Evolutionary conservation across 75 land plant genomes (phyloP).

Genomic region (Selaginella tamariscina): DNA sequence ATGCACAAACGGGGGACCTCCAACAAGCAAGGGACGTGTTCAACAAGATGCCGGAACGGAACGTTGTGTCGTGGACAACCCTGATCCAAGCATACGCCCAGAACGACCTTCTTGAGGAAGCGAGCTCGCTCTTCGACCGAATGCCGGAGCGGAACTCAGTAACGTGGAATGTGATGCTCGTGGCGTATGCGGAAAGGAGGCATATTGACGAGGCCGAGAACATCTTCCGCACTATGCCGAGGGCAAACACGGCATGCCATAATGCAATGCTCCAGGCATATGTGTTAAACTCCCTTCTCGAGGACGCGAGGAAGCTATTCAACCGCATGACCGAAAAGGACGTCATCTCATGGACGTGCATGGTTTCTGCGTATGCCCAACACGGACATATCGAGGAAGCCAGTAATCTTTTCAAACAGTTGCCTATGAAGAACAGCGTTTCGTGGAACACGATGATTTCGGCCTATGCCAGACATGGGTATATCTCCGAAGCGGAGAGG

Average conservation of each 20-base stretch:
- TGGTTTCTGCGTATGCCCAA: neutral
- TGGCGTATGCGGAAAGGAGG: neutral
- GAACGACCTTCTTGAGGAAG: neutral
- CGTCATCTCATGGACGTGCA: neutral
- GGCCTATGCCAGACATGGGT: neutral
- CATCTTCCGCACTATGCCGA: neutral
- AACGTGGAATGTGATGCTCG: conserved; percentile 1
- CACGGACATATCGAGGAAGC: neutral
- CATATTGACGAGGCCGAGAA: neutral
- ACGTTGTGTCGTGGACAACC: conserved; percentile 1
- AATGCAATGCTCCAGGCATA: neutral
- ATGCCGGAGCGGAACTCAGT: neutral
- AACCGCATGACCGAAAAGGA: neutral
- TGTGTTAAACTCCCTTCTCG: neutral
- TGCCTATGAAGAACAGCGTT: neutral
- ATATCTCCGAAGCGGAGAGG: neutral
- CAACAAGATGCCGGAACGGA: neutral
- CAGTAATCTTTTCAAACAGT: neutral
- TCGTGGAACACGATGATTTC: neutral
- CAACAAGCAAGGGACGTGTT: neutral
- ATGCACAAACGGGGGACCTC: neutral
- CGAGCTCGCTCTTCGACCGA: neutral
- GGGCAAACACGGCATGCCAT: neutral
- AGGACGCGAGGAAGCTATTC: neutral
- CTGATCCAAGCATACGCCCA: conserved; percentile 1